A percentile compares a stretch with the other conserved stretches of the same genome.
phyloP scores from a whole-genome alignment of 2,329 filamentous ascomycete species.

The Verticillium dahliae region DNA sequence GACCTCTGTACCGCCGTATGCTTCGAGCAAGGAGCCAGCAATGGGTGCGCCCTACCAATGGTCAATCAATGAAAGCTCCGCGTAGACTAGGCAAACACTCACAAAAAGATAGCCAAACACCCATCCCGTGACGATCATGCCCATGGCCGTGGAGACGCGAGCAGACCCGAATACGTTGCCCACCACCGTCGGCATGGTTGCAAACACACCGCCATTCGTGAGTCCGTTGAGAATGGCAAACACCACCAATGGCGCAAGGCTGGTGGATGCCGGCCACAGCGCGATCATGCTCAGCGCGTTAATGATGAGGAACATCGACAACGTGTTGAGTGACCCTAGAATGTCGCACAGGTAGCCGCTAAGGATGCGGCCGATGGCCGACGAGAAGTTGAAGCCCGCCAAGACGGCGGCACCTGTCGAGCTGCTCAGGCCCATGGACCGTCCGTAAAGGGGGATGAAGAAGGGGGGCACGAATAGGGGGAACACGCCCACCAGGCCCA shows the following conservation, averaged over 20 bases:
- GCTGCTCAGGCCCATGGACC: constrained; percentile 46
- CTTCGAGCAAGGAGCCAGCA: constrained; percentile 51
- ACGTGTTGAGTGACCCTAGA: constrained; percentile 48
- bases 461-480: constrained; percentile 55
- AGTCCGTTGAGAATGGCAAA: constrained; percentile 56
- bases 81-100: constrained; percentile 13
- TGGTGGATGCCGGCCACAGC: constrained; percentile 53
- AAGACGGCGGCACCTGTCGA: constrained; percentile 49
- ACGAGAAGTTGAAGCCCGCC: constrained; percentile 55
- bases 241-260: constrained; percentile 43
- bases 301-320: constrained; percentile 42
- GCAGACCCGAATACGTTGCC: constrained; percentile 51
- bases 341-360: constrained; percentile 48
- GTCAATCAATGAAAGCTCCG: background rate
- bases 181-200: constrained; percentile 56
- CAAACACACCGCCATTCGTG: constrained; percentile 58
- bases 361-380: constrained; percentile 48
- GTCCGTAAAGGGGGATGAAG: constrained; percentile 51
- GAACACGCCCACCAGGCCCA: constrained; percentile 50
- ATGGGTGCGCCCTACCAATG: constrained; percentile 44
- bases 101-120: constrained; percentile 54
- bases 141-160: constrained; percentile 49
- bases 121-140: constrained; percentile 57
- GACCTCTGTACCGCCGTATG: constrained; percentile 42
- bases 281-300: constrained; percentile 52